Evolutionary conservation across 148 eudicot species (phyloP).

Genomic region (Silene conica): DNA sequence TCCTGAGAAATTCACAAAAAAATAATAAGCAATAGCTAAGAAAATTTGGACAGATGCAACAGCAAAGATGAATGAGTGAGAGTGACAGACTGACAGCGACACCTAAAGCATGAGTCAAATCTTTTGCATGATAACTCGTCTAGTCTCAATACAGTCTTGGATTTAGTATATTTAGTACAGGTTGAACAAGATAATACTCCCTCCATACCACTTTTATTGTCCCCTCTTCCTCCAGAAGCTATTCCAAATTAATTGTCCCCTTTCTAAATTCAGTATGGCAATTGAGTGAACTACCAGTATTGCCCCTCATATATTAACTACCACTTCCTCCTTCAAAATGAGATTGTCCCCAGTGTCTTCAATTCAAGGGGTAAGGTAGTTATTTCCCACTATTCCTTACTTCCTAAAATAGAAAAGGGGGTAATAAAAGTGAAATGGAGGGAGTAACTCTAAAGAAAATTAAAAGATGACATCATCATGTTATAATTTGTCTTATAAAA

Average conservation of each 20-base stretch:
- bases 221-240: no score
- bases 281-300: no score
- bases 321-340: no score
- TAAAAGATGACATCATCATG: background rate
- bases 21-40: slow-evolving; percentile 11
- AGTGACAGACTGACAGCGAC: slow-evolving; percentile 6
- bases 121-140: background rate
- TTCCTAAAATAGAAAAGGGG: no score
- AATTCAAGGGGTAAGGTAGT: no score
- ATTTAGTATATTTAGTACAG: background rate
- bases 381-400: no score
- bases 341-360: no score
- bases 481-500: background rate
- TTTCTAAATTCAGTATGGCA: no score
- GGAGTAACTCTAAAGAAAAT: background rate
- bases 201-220: no score
- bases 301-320: no score
- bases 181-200: background rate
- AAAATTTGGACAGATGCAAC: background rate
- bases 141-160: background rate
- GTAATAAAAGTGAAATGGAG: no score
- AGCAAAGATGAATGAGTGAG: background rate
- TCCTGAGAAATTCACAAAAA: slow-evolving; percentile 46
- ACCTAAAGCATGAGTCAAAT: background rate
- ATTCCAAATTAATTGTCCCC: no score